Evolutionary conservation across 352 stramenopile genomes (phyloP).

Genomic region (Globisporangium alternatum): DNA sequence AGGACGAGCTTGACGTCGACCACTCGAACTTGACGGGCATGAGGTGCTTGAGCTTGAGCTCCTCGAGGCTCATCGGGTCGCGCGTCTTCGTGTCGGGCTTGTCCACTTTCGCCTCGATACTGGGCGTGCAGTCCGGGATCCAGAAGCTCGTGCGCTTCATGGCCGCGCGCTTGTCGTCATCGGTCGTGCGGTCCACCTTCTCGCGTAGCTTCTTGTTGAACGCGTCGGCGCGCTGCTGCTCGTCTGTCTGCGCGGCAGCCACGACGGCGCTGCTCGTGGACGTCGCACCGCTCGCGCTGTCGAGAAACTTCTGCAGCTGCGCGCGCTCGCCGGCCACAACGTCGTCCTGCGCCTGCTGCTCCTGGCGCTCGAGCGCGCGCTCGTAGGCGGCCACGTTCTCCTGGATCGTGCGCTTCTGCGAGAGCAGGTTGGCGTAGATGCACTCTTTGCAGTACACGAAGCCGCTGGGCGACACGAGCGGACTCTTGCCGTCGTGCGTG

Average conservation of each 20-base stretch:
- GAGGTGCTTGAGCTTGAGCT: slow-evolving; percentile 86
- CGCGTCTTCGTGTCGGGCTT: slow-evolving; percentile 70
- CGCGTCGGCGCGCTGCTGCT: neutral
- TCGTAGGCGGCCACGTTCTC: slow-evolving; percentile 65
- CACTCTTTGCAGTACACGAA: slow-evolving; percentile 88
- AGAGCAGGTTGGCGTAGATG: slow-evolving; percentile 84
- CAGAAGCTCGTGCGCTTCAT: slow-evolving; percentile 86
- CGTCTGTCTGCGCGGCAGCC: slow-evolving; percentile 3
- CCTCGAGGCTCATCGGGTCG: slow-evolving; percentile 80
- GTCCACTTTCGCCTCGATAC: slow-evolving; percentile 40
- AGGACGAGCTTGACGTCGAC: slow-evolving; percentile 20
- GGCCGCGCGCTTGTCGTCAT: slow-evolving; percentile 66
- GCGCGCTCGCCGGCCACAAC: slow-evolving; percentile 46
- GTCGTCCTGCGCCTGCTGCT: slow-evolving; percentile 45
- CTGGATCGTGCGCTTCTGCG: slow-evolving; percentile 81
- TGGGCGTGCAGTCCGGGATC: slow-evolving; percentile 82
- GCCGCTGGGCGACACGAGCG: slow-evolving; percentile 65
- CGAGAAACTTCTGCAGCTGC: slow-evolving; percentile 52
- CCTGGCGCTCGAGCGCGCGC: slow-evolving; percentile 47
- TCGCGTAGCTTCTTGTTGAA: slow-evolving; percentile 50
- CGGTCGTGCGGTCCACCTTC: slow-evolving; percentile 73
- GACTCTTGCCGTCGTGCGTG: slow-evolving; percentile 46
- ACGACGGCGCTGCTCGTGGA: slow-evolving; percentile 5
- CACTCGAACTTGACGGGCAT: slow-evolving; percentile 87
- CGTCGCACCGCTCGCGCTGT: slow-evolving; percentile 25